Evolutionary conservation across 208 protist species (phyloP).

Genomic region (Naegleria lovaniensis): DNA sequence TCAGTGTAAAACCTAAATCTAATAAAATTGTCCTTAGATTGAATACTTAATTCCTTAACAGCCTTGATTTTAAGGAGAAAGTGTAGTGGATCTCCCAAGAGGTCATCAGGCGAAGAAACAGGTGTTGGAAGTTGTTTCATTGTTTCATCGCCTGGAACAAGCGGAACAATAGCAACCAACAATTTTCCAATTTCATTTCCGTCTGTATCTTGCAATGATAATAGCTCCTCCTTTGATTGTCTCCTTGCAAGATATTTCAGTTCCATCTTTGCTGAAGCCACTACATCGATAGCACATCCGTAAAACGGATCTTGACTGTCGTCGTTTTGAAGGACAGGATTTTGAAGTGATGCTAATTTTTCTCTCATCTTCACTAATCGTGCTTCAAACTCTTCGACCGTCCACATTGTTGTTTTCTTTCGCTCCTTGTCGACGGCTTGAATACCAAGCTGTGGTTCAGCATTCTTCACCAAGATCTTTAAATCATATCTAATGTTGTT

Average conservation of each 20-base stretch:
- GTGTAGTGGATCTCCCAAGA: neutral
- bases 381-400: neutral
- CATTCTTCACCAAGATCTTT: conserved; percentile 15
- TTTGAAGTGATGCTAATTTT: neutral
- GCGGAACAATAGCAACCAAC: neutral
- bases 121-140: neutral
- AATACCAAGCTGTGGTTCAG: neutral
- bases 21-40: neutral
- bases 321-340: neutral
- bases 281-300: neutral
- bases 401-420: neutral
- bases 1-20: conserved; percentile 21
- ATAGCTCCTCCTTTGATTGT: neutral
- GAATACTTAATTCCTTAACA: neutral
- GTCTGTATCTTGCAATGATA: neutral
- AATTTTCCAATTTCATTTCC: neutral
- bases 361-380: conserved; percentile 19
- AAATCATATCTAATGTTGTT: conserved; percentile 16
- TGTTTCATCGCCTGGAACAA: neutral
- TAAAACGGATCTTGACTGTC: conserved; percentile 1
- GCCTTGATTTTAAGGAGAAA: neutral
- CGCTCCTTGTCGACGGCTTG: neutral
- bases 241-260: neutral
- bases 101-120: neutral
- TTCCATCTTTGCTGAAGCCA: neutral